A percentile compares a stretch with the other conserved stretches of the same genome.
Evolutionary conservation across 441 rosid genomes (phyloP).

Genomic region (Melastoma candidum): DNA sequence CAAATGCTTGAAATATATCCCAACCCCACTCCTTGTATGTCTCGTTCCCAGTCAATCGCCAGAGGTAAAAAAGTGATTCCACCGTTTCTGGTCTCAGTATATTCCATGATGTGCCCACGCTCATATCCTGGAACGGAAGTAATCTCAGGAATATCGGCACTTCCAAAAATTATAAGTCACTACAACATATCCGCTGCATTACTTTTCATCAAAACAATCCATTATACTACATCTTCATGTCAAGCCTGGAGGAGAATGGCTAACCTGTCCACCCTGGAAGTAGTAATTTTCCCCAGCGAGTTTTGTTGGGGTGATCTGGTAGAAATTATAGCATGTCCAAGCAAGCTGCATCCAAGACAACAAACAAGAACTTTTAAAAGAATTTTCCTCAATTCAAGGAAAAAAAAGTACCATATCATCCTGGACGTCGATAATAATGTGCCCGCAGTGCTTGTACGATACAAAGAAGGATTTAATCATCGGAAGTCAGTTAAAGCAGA

Average conservation of each 20-base stretch:
- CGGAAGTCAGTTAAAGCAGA: too few relatives aligned
- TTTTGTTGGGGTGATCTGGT: conserved; percentile 86
- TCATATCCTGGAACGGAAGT: conserved; percentile 58
- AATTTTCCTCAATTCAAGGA: too few relatives aligned
- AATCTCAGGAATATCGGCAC: too few relatives aligned
- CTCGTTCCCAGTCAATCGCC: conserved; percentile 90
- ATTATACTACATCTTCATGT: neutral
- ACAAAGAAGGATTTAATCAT: too few relatives aligned
- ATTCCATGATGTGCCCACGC: conserved; percentile 87
- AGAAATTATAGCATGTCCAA: conserved; percentile 94
- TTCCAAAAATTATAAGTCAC: too few relatives aligned
- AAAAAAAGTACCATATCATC: too few relatives aligned
- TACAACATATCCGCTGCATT: too few relatives aligned
- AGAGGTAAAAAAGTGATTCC: conserved; percentile 89
- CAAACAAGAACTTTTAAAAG: neutral
- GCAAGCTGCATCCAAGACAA: conserved; percentile 53
- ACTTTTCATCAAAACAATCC: too few relatives aligned
- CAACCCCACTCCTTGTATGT: conserved; percentile 98
- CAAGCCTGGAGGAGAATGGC: neutral
- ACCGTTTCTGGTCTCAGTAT: conserved; percentile 94
- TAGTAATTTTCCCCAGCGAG: conserved; percentile 93
- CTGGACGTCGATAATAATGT: neutral
- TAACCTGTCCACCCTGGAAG: conserved; percentile 65
- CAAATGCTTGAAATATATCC: conserved; percentile 96
- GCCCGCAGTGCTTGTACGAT: too few relatives aligned